Conservation (phyloP, 176 grass and related monocot genomes). For the Musa acuminata region DNA sequence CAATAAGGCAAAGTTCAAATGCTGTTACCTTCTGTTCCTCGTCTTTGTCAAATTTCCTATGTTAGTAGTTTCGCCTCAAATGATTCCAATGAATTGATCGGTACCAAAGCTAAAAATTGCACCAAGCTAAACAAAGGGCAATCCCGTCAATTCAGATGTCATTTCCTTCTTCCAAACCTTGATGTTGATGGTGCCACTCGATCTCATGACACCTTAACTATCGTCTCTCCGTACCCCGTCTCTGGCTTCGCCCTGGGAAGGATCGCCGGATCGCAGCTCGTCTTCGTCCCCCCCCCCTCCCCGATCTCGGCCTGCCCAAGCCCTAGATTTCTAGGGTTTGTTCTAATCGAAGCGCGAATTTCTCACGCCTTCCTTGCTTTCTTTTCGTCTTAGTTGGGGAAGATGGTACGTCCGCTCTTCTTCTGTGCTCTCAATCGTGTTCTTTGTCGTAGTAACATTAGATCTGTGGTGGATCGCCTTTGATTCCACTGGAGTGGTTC, state of each 20-base stretch:
- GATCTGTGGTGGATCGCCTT: conserved; percentile 1
- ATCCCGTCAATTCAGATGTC: neutral
- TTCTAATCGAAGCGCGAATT: neutral
- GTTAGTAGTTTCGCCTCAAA: too few species aligned
- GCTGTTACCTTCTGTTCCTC: too few species aligned
- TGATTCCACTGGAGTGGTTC: too few species aligned
- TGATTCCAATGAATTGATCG: too few species aligned
- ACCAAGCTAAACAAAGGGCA: neutral
- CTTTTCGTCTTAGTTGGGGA: neutral
- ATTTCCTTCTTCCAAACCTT: neutral
- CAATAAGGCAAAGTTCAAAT: too few species aligned
- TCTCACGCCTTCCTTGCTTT: neutral
- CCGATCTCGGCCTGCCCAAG: neutral
- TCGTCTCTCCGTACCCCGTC: neutral
- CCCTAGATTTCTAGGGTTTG: conserved; percentile 2
- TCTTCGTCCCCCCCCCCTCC: neutral
- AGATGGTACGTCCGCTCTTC: conserved; percentile 30
- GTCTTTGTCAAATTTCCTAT: too few species aligned
- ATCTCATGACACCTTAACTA: neutral
- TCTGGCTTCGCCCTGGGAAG: neutral
- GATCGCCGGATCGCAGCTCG: neutral
- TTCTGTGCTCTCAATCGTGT: neutral
- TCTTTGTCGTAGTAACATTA: neutral
- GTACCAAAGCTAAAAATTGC: too few species aligned
- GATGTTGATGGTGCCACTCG: neutral